These are phyloP conservation scores for Sambucus nigra DNA, from an alignment of 129 eudicot genomes.

Conservation along the genomic window DNA sequence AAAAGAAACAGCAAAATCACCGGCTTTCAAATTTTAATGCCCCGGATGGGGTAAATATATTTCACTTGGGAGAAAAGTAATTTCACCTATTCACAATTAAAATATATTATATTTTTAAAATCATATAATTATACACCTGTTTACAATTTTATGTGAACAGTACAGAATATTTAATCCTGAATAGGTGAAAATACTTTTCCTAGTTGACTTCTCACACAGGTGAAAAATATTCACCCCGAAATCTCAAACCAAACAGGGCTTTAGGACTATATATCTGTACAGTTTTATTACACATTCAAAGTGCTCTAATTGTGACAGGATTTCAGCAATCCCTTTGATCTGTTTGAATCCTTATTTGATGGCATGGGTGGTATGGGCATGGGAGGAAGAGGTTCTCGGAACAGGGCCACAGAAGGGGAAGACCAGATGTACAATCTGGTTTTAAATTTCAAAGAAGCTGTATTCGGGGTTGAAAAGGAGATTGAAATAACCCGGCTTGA, in stretches of 20 bases:
- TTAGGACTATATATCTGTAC: conserved; percentile 1
- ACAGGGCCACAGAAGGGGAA: conserved; percentile 71
- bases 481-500: conserved; percentile 76
- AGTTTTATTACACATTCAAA: neutral
- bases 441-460: conserved; percentile 80
- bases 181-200: too few relatives aligned
- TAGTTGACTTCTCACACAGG: too few relatives aligned
- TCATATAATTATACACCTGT: too few relatives aligned
- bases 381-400: conserved; percentile 72
- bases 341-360: conserved; percentile 74
- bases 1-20: neutral
- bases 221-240: too few relatives aligned
- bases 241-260: too few relatives aligned
- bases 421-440: conserved; percentile 71
- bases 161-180: too few relatives aligned
- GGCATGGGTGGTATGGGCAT: conserved; percentile 73
- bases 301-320: conserved; percentile 39
- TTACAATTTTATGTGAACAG: too few relatives aligned
- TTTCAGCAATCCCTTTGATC: conserved; percentile 83
- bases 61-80: too few relatives aligned
- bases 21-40: neutral
- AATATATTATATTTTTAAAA: too few relatives aligned
- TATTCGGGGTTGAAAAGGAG: conserved; percentile 86
- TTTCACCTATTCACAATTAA: too few relatives aligned
- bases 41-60: too few relatives aligned